Base-by-base conservation (phyloP, 2,329 filamentous ascomycete species). In the Monosporascus sp. region DNA sequence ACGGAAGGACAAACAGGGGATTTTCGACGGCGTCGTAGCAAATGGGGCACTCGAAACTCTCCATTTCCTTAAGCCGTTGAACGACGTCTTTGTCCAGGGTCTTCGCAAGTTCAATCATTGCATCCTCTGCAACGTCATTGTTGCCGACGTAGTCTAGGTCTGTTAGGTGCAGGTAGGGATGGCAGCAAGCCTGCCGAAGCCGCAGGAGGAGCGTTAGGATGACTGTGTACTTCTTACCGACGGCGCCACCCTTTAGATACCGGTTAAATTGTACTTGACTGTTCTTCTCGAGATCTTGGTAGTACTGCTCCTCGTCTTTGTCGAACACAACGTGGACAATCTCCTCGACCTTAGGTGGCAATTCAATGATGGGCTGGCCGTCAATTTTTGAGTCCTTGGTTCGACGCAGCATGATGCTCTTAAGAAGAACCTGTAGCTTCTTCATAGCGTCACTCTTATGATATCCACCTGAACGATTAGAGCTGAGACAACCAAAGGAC, bases 381-480 rank as follows among this genome's bases (percentile, higher is more conserved):
- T 96, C 86, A 52, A 96, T 86, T 58, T 81, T 73, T 0, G 90
- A 91, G 37, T 82, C 78, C 71, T 96, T 96, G 52, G 86, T 92
- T 20, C 92, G 86, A 27, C 91, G 87, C 49, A 96, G 78, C 72
- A 96, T 86, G 48, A 92, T 84, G 1, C 88, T 87, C 63, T 89
- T 91, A 38, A 96, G 79, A 5, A 96, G 70, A 6, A 84, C 83
- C 54, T 90, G 89, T 5, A 96, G 72, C 60, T 85, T 82, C 50
- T 73, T 72, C 85, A 96, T 90, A 2, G 86, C 85, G 55, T 81
- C 81, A 14, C 45, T 77, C 75, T 47, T 87, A 82, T 49, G 85
- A 78, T 2, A 72, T 65, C 26, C 61, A 65, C 38, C 61, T 65
- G 40, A 66, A 69, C 51, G 43, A 50, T 61, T 27, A 58, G 55